Base-by-base conservation (phyloP, 2,329 filamentous ascomycete genomes). In the Cucurbitaria berberidis region DNA sequence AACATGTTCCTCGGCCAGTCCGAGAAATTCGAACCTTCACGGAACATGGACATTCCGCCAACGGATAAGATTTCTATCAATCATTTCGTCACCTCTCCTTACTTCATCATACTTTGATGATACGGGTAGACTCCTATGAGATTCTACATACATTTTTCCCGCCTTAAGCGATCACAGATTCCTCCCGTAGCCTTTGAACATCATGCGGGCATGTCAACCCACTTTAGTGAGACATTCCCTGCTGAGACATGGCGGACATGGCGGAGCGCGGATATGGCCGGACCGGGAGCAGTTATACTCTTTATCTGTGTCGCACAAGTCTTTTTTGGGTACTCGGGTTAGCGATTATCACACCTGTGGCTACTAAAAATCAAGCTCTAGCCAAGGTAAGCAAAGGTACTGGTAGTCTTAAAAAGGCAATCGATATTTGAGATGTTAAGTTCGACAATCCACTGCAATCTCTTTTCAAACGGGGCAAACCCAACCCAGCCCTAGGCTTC, bases 401-500 rank as follows among this genome's bases (percentile, higher is more conserved):
- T 3, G 15, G 29, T 8, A 38, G 35, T 7, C n/a, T 38, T 21
- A 22, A 22, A 21, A n/a, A n/a, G n/a, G n/a, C n/a, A n/a, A n/a
- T n/a, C n/a, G n/a, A n/a, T n/a, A n/a, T n/a, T n/a, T n/a, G n/a
- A n/a, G n/a, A n/a, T n/a, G n/a, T n/a, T n/a, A n/a, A n/a, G n/a
- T n/a, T 22, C 13, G 19, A 24, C 2, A 13, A n/a, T 16, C 9
- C 39, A 42, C 47, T 48, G 44, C 44, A 51, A 51, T 51, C 3
- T 36, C 39, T 32, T 21, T 15, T 7, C 13, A 15, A 22, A 11
- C 18, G 19, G 19, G 3, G 36, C 15, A 8, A 38, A 21, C 5
- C 36, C 11, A 39, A 5, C 16, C 21, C 43, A 53, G 39, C 47
- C 40, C 22, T 59, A 51, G 21, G 49, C 46, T 32, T 51, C 51